Evolutionary conservation across 1,139 yeast species (phyloP), one percentile per base, ranked within the genome.

Genomic region (Candida sp.): DNA sequence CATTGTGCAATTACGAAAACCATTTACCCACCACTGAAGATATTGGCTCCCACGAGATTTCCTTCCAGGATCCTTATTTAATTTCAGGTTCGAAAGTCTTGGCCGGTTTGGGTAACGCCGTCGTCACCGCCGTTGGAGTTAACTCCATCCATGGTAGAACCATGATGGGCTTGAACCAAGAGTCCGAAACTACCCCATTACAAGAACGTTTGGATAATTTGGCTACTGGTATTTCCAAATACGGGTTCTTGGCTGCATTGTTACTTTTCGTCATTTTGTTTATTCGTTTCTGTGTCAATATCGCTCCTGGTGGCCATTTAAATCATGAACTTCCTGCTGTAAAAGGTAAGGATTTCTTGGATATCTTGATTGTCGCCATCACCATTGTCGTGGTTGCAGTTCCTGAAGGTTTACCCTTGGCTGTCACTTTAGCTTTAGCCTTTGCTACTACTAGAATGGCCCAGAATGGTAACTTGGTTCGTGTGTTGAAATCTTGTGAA

Each of bases 371-470:
- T 57, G 88, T 95, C 32, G 85, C 98, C 1, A 86, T 93, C 48
- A 90, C 99, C 0, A 81, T 93, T 54, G 82, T 93, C 35, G 99
- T 93, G 19, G 99, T 93, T 42, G 99, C 99, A 0, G 96, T 93
- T 15, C 99, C 99, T 2, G 99, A 95, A 69, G 99, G 99, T 45
- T 77, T 93, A 48, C 99, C 99, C 0, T 73, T 93, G 45, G 99
- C 99, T 0, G 99, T 93, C 22, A 93, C 99, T 0, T 74, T 93
- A 42, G 97, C 99, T 0, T 75, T 93, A 54, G 99, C 99, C 0
- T 93, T 93, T 71, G 99, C 99, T 2, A 93, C 99, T 3, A 91
- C 97, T 8, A 79, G 98, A 66, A 93, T 93, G 99, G 91, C 96
- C 22, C 88, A 87, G 62, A 97, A 93, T 63, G 96, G 96, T 55